Evolutionary conservation across 2,329 filamentous ascomycete species (phyloP), one percentile per base, ranked within the genome.

Genomic region (Pseudogymnoascus destructans): DNA sequence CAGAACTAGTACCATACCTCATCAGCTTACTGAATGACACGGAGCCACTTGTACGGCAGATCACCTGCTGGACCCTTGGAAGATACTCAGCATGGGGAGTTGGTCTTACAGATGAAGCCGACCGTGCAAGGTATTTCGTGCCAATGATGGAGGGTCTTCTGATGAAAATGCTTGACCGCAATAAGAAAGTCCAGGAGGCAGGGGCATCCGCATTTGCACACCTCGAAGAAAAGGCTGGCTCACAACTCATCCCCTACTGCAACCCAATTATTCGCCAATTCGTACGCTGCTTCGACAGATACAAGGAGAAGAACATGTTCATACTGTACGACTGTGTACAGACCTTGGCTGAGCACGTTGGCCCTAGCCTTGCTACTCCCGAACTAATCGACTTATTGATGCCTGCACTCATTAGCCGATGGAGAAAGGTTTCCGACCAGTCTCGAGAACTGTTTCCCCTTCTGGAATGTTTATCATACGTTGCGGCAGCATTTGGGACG

Each of bases 291-390:
- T 98, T 98, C 72, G 80, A 78, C 57, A 90, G 87, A 72, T 98
- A 97, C 81, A 97, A 98, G 78, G 92, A 97, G 72, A 86, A 89
- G 67, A 98, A 98, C 74, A 96, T 97, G 83, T 96, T 95, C 74
- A 95, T 97, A 58, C 81, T 98, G 32, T 98, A 98, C 74, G 93
- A 98, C 73, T 97, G 93, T 71, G 89, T 98, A 32, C 93, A 98
- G 74, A 98, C 93, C 0, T 77, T 98, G 59, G 93, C 93, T 3
- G 93, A 98, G 71, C 86, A 89, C 67, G 86, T 97, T 58, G 90
- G 89, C 9, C 83, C 85, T 5, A 82, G 86, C 32, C 77, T 98
- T 63, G 86, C 89, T n/a, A 79, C 82, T 61, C 86, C 86, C 5
- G 81, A 91, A 57, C 80, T 95, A n/a, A 84, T 91, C 38, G 80